Percentiles rank a stretch among this genome's conserved stretches.
Conservation (phyloP, 768 basidiomycete species). For the Podaxis mareebaensis region DNA sequence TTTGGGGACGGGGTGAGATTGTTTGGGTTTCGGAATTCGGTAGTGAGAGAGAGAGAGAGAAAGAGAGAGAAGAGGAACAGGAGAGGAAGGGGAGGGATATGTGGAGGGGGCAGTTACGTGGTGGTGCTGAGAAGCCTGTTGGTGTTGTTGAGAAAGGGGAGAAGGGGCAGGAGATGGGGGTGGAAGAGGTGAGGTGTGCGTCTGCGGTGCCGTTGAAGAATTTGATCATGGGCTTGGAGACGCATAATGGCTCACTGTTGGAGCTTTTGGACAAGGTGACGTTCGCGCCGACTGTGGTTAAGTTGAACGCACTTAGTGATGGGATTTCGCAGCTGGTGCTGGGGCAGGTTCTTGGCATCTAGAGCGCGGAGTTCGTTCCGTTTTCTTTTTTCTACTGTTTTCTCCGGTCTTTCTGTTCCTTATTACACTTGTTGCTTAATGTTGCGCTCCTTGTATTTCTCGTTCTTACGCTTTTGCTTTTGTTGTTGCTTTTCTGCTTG, state of each 20-base stretch:
- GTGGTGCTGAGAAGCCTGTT: slow-evolving; percentile 10
- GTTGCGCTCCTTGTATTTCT: slow-evolving; percentile 4
- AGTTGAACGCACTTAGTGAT: slow-evolving; percentile 39
- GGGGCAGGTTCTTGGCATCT: slow-evolving; percentile 29
- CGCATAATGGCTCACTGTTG: slow-evolving; percentile 28
- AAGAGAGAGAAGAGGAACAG: neutral
- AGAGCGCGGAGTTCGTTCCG: slow-evolving; percentile 5
- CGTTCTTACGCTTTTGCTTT: slow-evolving; percentile 1
- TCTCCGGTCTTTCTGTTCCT: neutral
- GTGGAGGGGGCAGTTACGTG: slow-evolving; percentile 5
- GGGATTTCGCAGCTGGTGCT: slow-evolving; percentile 39
- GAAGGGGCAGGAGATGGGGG: slow-evolving; percentile 13
- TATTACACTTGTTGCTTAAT: slow-evolving; percentile 1
- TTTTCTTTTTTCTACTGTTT: slow-evolving; percentile 13
- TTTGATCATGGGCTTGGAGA: slow-evolving; percentile 11
- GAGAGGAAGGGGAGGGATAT: slow-evolving; percentile 6
- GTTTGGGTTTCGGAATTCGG: slow-evolving; percentile 4
- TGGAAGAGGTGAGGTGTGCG: neutral
- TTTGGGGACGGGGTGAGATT: slow-evolving; percentile 22
- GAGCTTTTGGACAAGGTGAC: slow-evolving; percentile 29
- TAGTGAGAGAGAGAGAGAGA: too few relatives aligned
- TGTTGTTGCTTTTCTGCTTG: neutral
- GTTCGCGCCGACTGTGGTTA: slow-evolving; percentile 36
- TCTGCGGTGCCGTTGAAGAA: slow-evolving; percentile 27
- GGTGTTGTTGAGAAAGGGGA: neutral